Base-by-base conservation (phyloP, 2,329 filamentous ascomycete genomes). In the Plenodomus biglobosus region DNA sequence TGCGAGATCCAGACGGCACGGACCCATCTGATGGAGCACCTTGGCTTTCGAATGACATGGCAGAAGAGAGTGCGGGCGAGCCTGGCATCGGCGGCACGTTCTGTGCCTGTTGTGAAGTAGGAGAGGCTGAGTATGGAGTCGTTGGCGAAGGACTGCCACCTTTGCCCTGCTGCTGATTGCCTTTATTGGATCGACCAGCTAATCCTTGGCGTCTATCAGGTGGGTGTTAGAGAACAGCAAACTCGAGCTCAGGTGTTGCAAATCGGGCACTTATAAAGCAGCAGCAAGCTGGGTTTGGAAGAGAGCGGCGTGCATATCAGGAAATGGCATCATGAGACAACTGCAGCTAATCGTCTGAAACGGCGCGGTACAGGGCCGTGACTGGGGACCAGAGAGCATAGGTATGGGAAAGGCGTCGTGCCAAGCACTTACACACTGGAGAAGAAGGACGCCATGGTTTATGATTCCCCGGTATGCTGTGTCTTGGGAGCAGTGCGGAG, bases 11-110 rank as follows among this genome's bases (percentile, higher is more conserved):
- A 52, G 66, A 58, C n/a, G 59, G 59, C 49, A 67, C 59, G 54
- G 66, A 64, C 49, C 66, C 66, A 47, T 72, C 67, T 44, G 61
- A 55, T 22, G 62, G 58, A 38, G 67, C 78, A 76, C 61, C 74
- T 76, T 62, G 80, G 73, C 62, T 85, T 80, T 88, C 85, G 76
- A 87, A 83, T 41, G 85, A 83, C 73, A 90, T 85, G 52, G 82
- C 58, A 40, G 69, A 64, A 39, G 61, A 69, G 49, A 65, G 50
- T 40, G 63, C 66, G 30, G 64, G 70, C 34, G 64, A 72, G 45
- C 65, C 61, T 52, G 53, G 68, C 65, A 70, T 68, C 47, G 65
- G 65, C 46, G 68, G 74, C 50, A 68, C 58, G 53, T 52, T 61
- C 41, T 62, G 61, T 38, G 61, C 48, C 48, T 67, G 66, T 47